These are phyloP conservation scores for Tetragonia tetragonoides DNA, from an alignment of 148 eudicot species.

Conservation along the genomic window DNA sequence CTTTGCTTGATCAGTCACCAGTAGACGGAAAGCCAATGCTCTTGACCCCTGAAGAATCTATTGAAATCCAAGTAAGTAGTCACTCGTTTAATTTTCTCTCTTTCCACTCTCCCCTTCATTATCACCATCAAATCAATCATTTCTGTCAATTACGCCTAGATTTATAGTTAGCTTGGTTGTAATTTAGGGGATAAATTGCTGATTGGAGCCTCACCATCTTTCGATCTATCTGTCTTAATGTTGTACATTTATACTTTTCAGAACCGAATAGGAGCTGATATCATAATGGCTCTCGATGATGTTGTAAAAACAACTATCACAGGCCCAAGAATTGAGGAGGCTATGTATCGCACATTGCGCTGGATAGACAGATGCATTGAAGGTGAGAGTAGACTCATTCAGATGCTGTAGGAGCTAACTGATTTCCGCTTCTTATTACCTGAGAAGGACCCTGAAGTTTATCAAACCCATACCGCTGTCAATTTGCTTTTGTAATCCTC, in stretches of 20 bases:
- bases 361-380: constrained; percentile 94
- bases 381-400: constrained; percentile 36
- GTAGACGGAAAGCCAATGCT: constrained; percentile 94
- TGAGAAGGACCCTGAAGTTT: neutral
- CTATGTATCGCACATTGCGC: constrained; percentile 89
- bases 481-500: neutral
- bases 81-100: neutral
- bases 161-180: neutral
- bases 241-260: constrained; percentile 28
- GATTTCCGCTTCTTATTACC: neutral
- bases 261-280: constrained; percentile 95
- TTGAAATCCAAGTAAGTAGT: constrained; percentile 72
- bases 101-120: too few relatives aligned
- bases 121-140: neutral
- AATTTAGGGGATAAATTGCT: neutral
- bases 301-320: constrained; percentile 76
- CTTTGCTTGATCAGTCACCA: constrained; percentile 51
- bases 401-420: neutral
- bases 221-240: constrained; percentile 14
- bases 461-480: neutral
- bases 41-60: constrained; percentile 87
- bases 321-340: constrained; percentile 80
- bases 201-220: neutral
- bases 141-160: constrained; percentile 1
- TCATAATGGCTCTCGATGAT: constrained; percentile 95